phyloP scores from a whole-genome alignment of 2,329 filamentous ascomycete species.

The Ophiostoma ulmi region DNA sequence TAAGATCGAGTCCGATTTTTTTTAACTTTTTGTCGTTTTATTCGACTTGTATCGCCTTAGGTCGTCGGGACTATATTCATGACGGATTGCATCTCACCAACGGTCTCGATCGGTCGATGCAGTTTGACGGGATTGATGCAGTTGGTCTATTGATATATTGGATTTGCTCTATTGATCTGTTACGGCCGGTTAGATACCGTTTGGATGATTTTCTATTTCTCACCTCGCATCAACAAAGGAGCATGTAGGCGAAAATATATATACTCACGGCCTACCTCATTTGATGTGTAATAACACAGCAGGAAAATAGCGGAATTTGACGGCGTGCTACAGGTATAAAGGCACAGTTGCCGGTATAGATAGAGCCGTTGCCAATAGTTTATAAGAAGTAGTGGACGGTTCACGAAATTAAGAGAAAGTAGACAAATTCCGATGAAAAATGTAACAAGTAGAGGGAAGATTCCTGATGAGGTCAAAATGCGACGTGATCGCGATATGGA shows the following conservation, averaged over 20 bases:
- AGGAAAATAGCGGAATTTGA: background rate
- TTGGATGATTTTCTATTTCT: background rate
- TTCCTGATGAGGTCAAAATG: background rate
- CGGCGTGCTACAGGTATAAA: background rate
- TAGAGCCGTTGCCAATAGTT: background rate
- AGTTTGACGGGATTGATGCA: background rate
- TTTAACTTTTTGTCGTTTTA: background rate
- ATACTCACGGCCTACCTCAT: background rate
- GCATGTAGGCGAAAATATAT: background rate
- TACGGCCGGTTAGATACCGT: background rate
- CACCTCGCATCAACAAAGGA: background rate
- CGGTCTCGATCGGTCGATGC: background rate
- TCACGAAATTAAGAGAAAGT: background rate
- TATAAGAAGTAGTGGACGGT: background rate
- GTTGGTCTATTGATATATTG: background rate
- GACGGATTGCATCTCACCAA: background rate
- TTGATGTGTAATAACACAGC: too few relatives aligned
- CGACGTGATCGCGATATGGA: background rate
- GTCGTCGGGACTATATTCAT: background rate
- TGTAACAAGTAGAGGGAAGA: background rate
- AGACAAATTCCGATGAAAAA: background rate
- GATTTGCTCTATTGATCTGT: background rate
- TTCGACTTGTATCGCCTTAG: background rate
- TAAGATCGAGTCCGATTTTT: background rate
- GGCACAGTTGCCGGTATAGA: background rate